Evolutionary conservation across 768 basidiomycete genomes (phyloP), one percentile per base, ranked within the genome.

Genomic region (Sarcodon sp.): DNA sequence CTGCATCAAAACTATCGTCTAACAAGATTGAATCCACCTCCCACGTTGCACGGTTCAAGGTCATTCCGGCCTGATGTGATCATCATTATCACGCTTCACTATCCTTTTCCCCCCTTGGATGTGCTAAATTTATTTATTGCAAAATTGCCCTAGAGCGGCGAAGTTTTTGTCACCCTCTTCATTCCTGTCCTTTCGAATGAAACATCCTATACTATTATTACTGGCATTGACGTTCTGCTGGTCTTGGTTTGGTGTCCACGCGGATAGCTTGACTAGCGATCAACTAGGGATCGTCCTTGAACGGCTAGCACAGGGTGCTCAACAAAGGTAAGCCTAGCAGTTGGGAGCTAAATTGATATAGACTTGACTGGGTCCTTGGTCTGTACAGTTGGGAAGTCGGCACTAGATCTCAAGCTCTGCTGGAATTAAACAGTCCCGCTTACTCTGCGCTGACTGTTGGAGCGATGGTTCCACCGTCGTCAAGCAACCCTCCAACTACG

Each of bases 381-480:
- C 21, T 27, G 21, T 27, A 16, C 33, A 76, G 76, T 46, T 79
- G 76, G 76, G 76, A 76, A 49, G 64, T 71, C 46, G 77, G 77
- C 35, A 72, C 68, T 0, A 69, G 68, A 11, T 66, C 73, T 0
- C 60, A 78, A 52, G 72, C 75, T 7, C 65, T 79, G 39, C 61
- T 71, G 47, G 78, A 79, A 51, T 66, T 66, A 52, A 65, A 73
- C 41, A 62, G 68, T 4, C 64, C 73, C 4, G 50, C 58, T 4
- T 70, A 68, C 56, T 70, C 75, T n/a, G 74, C 74, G 47, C 61
- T 72, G 43, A 66, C 39, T 16, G 8, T 27, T 11, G 39, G 39
- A 7, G 39, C 39, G 13, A 41, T 6, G 7, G 65, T 21, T 35
- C 66, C 64, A 21, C 66, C 61, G 1, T 50, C 55, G 31, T 48